Base-by-base conservation (phyloP, 2,329 filamentous ascomycete genomes). In the Plectosphaerella cucumerina region DNA sequence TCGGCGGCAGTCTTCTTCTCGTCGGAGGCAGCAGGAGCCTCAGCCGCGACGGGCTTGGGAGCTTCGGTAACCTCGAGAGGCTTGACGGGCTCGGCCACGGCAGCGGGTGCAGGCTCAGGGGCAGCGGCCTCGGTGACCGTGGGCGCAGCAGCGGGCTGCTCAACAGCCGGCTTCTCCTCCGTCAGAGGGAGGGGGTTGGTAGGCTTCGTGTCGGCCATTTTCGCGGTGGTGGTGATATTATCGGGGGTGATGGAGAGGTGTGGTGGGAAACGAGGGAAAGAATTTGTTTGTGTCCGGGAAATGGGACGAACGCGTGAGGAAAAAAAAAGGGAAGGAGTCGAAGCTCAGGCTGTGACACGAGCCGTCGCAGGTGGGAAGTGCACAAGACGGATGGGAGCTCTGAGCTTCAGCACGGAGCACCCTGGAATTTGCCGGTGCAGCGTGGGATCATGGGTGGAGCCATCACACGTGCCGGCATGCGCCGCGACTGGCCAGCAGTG, bases 161-260 rank as follows among this genome's bases (percentile, higher is more conserved):
- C 23, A 9, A 15, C 20, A 15, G 21, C 42, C 5, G 42, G 37
- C 22, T 21, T 48, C 35, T 42, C 15, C 20, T 35, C 47, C 10
- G 21, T 37, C 22, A 43, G 34, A 31, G 37, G 37, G 22, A 33
- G 37, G n/a, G 15, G 21, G 47, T 20, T 17, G 39, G 31, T 34
- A 18, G 47, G 47, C 23, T 48, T 48, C 4, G 41, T n/a, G 14
- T 48, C 47, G 37, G 47, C 35, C 47, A 48, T 48, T 11, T 22
- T 48, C 14, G 20, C 22, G 45, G 12, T 23, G 8, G 10, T 37
- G 18, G 12, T 47, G 42, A 39, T 23, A 20, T 18, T 14, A 14
- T 5, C 4, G 5, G 26, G 12, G 9, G 18, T 18, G 22, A n/a
- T 45, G n/a, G 4, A 10, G 31, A 3, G 20, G 18, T 45, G 43